A percentile compares a stretch with the other conserved stretches of the same genome.
Evolutionary conservation across 73 alveolate genomes (phyloP).

Genomic region (Urostyla sp.): DNA sequence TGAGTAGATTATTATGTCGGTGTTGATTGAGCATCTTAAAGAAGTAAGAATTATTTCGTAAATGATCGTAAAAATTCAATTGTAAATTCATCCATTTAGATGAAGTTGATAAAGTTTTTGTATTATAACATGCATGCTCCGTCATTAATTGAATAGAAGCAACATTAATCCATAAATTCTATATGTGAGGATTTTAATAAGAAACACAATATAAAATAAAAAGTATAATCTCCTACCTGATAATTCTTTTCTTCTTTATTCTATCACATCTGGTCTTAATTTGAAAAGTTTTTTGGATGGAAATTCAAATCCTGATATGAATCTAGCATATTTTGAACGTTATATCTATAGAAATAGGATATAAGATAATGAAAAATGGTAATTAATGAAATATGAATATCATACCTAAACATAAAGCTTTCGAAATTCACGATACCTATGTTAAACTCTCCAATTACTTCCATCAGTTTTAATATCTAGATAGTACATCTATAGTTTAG

Average conservation of each 20-base stretch:
- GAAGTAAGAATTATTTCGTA: neutral
- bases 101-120: neutral
- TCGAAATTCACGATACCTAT: conserved; percentile 29
- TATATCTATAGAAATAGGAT: neutral
- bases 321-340: neutral
- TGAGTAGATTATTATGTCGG: neutral
- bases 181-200: neutral
- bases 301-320: neutral
- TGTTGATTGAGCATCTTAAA: neutral
- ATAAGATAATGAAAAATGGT: neutral
- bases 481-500: neutral
- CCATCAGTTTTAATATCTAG: conserved; percentile 3
- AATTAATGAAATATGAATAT: no score
- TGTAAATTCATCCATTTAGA: neutral
- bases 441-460: conserved; percentile 19
- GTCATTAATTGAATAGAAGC: neutral
- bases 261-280: neutral
- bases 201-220: neutral
- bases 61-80: neutral
- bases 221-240: neutral
- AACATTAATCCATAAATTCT: conserved; percentile 25
- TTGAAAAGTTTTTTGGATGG: conserved; percentile 25
- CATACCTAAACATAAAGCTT: neutral
- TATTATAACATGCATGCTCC: neutral
- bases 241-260: conserved; percentile 1